phyloP scores from a whole-genome alignment of 805 yeast species.

The Saccharomycopsis schoenii region DNA sequence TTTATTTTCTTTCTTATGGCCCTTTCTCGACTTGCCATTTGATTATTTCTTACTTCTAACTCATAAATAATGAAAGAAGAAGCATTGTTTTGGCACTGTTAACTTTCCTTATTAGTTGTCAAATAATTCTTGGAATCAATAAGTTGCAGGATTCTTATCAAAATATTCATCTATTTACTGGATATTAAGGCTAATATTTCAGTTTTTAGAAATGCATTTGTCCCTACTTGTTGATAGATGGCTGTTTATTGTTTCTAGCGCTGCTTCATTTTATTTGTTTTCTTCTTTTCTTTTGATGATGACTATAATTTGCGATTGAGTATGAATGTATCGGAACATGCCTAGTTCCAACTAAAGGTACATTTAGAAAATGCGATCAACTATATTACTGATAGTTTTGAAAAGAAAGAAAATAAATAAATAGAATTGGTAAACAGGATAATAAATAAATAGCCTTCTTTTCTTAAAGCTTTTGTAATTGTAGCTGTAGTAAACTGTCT shows the following conservation, averaged over 20 bases:
- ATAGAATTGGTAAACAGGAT: not conserved
- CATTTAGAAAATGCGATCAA: slow-evolving; percentile 4
- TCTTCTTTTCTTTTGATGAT: not conserved
- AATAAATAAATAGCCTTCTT: not conserved
- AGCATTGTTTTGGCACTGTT: no score
- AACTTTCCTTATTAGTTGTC: no score
- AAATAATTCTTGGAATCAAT: no score
- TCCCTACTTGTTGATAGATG: no score
- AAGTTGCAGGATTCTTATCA: not conserved
- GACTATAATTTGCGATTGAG: slow-evolving; percentile 9
- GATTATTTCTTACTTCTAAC: no score
- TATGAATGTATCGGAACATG: slow-evolving; percentile 4
- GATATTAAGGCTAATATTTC: not conserved
- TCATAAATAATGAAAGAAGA: no score
- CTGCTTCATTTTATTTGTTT: not conserved
- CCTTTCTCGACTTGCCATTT: no score
- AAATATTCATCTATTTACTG: not conserved
- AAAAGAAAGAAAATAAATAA: not conserved
- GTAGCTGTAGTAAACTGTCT: not conserved
- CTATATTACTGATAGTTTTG: not conserved
- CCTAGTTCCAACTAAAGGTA: slow-evolving; percentile 5
- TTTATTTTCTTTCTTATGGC: no score
- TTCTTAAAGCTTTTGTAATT: not conserved
- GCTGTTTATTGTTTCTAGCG: no score
- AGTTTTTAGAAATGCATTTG: not conserved